Evolutionary conservation across 1,284 basidiomycete species (phyloP).

Genomic region (Puccinia hordei): DNA sequence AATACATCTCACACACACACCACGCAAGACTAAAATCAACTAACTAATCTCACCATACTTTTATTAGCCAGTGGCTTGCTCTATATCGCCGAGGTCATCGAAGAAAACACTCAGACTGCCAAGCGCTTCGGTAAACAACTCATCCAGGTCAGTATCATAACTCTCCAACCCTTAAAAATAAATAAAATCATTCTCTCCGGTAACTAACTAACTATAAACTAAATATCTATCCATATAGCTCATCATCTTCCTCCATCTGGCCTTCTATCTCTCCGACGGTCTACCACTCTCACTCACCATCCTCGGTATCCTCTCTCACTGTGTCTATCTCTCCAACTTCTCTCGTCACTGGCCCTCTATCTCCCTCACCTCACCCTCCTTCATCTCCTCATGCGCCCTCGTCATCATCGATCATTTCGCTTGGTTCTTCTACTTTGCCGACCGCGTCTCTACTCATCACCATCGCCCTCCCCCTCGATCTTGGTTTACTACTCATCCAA

Average conservation of each 20-base stretch:
- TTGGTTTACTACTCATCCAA: not conserved
- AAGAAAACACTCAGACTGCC: slow-evolving; percentile 80
- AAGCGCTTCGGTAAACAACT: slow-evolving; percentile 77
- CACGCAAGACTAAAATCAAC: slow-evolving; percentile 19
- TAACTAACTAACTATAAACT: too few relatives aligned
- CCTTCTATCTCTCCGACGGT: slow-evolving; percentile 23
- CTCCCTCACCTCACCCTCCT: slow-evolving; percentile 76
- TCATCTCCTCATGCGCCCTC: slow-evolving; percentile 77
- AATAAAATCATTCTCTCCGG: too few relatives aligned
- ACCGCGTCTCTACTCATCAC: slow-evolving; percentile 53
- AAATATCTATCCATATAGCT: too few relatives aligned
- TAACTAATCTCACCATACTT: slow-evolving; percentile 2
- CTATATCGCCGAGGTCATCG: slow-evolving; percentile 89
- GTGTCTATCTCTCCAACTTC: slow-evolving; percentile 83
- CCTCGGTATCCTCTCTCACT: slow-evolving; percentile 79
- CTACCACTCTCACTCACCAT: slow-evolving; percentile 63
- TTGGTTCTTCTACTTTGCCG: slow-evolving; percentile 91
- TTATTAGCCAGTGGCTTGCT: slow-evolving; percentile 79
- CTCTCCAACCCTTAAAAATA: not conserved
- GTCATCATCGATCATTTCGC: slow-evolving; percentile 86
- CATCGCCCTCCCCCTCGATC: slow-evolving; percentile 5
- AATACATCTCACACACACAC: too few relatives aligned
- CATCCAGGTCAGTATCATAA: slow-evolving; percentile 72
- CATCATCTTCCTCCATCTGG: slow-evolving; percentile 20
- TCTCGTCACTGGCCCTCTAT: slow-evolving; percentile 83